phyloP scores from a whole-genome alignment of 1,284 basidiomycete genomes.

The Filobasidium uniguttulatum region DNA sequence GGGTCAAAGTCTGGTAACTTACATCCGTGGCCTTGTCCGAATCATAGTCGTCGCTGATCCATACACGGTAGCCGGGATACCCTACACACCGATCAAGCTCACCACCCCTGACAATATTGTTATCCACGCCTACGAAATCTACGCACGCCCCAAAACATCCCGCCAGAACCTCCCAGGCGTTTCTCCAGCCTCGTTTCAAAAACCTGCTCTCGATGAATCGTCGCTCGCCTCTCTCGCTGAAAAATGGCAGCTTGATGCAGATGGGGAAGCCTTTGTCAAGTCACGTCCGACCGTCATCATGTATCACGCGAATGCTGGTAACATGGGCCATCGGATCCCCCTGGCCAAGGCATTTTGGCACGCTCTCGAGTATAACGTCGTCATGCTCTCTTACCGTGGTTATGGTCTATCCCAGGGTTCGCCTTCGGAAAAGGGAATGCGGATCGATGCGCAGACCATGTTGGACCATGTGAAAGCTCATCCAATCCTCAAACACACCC shows the following conservation, averaged over 20 bases:
- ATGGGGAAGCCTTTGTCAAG: slow-evolving; percentile 45
- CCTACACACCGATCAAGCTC: slow-evolving; percentile 58
- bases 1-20: background rate
- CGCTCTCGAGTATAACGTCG: slow-evolving; percentile 49
- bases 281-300: slow-evolving; percentile 69
- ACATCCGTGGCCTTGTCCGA: background rate
- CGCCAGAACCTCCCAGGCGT: slow-evolving; percentile 9
- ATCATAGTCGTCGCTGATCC: slow-evolving; percentile 55
- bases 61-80: slow-evolving; percentile 47
- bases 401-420: slow-evolving; percentile 71
- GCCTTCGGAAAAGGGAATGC: slow-evolving; percentile 68
- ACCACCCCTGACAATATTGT: slow-evolving; percentile 49
- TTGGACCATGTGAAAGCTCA: slow-evolving; percentile 65
- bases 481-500: slow-evolving; percentile 52
- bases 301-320: slow-evolving; percentile 74
- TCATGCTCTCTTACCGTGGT: slow-evolving; percentile 36
- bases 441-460: slow-evolving; percentile 60
- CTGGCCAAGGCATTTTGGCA: slow-evolving; percentile 72
- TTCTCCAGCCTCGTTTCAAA: too few species aligned
- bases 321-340: slow-evolving; percentile 65
- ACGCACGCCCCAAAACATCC: slow-evolving; percentile 27
- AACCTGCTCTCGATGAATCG: too few species aligned
- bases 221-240: too few species aligned
- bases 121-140: slow-evolving; percentile 50
- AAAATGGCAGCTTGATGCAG: slow-evolving; percentile 12